Base-by-base conservation (phyloP, 306 rosid genomes). In the Cucurbita moschata region DNA sequence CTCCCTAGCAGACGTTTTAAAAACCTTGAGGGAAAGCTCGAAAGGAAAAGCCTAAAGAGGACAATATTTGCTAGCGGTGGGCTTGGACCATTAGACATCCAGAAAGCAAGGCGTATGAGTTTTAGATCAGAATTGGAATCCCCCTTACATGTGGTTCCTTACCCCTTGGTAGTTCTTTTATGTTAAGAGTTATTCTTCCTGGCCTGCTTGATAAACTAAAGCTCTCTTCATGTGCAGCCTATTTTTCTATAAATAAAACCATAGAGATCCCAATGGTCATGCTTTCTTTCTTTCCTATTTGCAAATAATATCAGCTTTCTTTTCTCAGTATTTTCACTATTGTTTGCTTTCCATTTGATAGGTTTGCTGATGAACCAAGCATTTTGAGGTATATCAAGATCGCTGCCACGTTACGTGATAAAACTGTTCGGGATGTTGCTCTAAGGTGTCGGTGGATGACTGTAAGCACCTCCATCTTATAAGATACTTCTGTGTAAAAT, bases 401-500 rank as follows among this genome's bases (percentile, higher is more conserved):
- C 72, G 99, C 99, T 4, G 95, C 96, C 49, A 77, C 79, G 35
- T 88, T 94, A 84, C 92, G 83, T 39, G 97, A 94, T 78, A 94
- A 94, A 84, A 94, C 99, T 76, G 99, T 94, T 47, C 96, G 99
- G 49, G 97, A 94, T 83, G 99, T 94, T 82, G 99, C 99, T 78
- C 82, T 94, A 90, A 86, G 99, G 92, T 91, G 95, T 89, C 84
- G 96, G 88, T 94, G 99, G 99, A 86, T 94, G 97, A 89, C 85
- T 71, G 99, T 94, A 86, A 81, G 96, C 80, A 71, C 86, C 64
- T 71, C 14, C 50, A 64, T 77, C 57, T 85, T 84, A 58, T 73
- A 50, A 68, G 46, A 30, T 74, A 53, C 65, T 69, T 71, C 23
- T 78, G 23, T 47, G 42, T 26, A 44, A 18, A 18, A 57, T 68